Percentiles rank a stretch among this genome's conserved stretches.
Evolutionary conservation across 805 yeast genomes (phyloP).

Genomic region (Candida broadrunensis): DNA sequence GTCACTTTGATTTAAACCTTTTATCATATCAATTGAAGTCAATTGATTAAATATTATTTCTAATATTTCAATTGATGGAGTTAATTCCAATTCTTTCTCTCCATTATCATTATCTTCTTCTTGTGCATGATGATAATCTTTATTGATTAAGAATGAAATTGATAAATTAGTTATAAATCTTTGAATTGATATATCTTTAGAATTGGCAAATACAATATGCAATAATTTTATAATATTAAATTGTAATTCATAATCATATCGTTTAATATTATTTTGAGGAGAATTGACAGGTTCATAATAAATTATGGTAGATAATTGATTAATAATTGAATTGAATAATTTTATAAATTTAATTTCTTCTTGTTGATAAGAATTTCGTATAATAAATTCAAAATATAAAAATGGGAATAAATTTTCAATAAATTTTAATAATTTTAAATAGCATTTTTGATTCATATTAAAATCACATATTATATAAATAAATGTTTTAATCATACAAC

Average conservation of each 20-base stretch:
- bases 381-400: background rate
- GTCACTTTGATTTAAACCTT: background rate
- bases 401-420: conserved; percentile 13
- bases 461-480: conserved; percentile 23
- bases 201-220: conserved; percentile 4
- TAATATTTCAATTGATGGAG: background rate
- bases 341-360: background rate
- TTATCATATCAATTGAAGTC: background rate
- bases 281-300: background rate
- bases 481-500: conserved; percentile 3
- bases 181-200: background rate
- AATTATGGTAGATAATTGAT: background rate
- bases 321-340: background rate
- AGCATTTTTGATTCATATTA: conserved; percentile 19
- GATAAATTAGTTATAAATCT: background rate
- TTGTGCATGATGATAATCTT: background rate
- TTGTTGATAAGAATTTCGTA: background rate
- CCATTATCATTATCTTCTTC: background rate
- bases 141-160: background rate
- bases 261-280: background rate
- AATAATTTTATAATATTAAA: conserved; percentile 15
- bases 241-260: conserved; percentile 16
- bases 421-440: conserved; percentile 10
- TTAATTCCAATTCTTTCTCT: background rate
- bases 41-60: background rate